Evolutionary conservation across 208 protist genomes (phyloP), one percentile per base, ranked within the genome.

Genomic region (Vickermania spadyakhi): DNA sequence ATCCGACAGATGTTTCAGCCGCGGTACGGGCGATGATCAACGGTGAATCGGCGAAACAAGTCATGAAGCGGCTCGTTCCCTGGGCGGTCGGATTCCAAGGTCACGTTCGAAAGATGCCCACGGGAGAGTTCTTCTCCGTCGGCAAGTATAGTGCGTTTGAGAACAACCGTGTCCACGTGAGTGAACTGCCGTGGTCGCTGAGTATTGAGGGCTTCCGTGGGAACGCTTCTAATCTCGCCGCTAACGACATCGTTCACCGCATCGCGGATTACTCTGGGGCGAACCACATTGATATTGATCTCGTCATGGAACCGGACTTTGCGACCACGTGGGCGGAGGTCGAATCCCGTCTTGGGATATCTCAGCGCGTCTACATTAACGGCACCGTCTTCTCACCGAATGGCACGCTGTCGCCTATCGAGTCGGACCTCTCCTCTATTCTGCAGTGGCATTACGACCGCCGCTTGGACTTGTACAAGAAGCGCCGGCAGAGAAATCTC

Each of bases 51-150:
- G 78, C 79, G 2, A 89, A 87, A 68, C 75, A 79, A 55, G 79
- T 89, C 25, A 62, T 86, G 13, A 74, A 79, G 52, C 81, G 84
- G 30, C 79, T 94, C 31, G 79, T 89, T 11, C 98, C 98, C 51
- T 99, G 96, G 94, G 98, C 97, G 56, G 74, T 96, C 31, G 98
- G 96, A 28, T 99, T 97, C 72, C 74, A 83, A 36, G 96, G 92
- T 18, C 69, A 71, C n/a, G 65, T 98, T 22, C 84, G 87, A 31
- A 78, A 82, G 28, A 81, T 77, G 29, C 55, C 73, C 0, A 77
- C 85, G 18, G 62, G 56, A 3, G 79, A 89, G 70, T 94, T 91
- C 70, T 75, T 87, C 66, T 79, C 84, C 18, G 79, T 86, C 3
- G 81, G 81, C 52, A 68, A 66, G 42, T 91, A 89, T 64, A 66